Evolutionary conservation across 2,329 filamentous ascomycete species (phyloP), one percentile per base, ranked within the genome.

Genomic region (Botrytis paeoniae): DNA sequence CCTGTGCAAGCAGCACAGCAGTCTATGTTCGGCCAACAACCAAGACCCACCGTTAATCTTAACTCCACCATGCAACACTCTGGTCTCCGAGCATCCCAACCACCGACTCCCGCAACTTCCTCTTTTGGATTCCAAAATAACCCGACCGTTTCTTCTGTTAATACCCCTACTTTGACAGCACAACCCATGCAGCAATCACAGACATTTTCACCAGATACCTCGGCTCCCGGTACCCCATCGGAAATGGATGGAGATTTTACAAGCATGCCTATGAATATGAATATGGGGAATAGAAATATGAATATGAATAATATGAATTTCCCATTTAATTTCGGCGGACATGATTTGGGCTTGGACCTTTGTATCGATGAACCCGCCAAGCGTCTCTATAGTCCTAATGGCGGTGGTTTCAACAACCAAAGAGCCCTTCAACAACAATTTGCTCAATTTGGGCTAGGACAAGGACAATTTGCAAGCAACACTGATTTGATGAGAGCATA

Each of bases 101-200:
- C 95, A 1, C 90, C 93, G 6, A 98, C 95, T 0, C 95, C 95
- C 3, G 91, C 92, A 45, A 87, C 93, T 39, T 89, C 91, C 64
- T 90, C 87, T 78, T 94, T 95, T 79, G 91, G 91, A 68, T 90
- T 97, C 77, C 92, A 94, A 81, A 94, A 97, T 82, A 98, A 98
- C 81, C 95, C 95, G 25, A 98, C 95, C 1, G 95, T 98, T 29
- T 99, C 96, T 4, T 98, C 95, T 5, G 95, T 98, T 72, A 98
- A 98, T 82, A 98, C 95, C 0, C 95, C 95, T 0, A 97, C 95
- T 0, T 87, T 98, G 73, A 92, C 92, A 74, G 93, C 93, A 1
- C 91, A 94, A 76, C 85, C 90, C 75, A 87, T 86, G 69, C 87
- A 89, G 60, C 87, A 85, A 74, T 87, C 85, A 51, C 77, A 77